Conservation (phyloP, 2,329 filamentous ascomycete species). For the Trichoderma arundinaceum region DNA sequence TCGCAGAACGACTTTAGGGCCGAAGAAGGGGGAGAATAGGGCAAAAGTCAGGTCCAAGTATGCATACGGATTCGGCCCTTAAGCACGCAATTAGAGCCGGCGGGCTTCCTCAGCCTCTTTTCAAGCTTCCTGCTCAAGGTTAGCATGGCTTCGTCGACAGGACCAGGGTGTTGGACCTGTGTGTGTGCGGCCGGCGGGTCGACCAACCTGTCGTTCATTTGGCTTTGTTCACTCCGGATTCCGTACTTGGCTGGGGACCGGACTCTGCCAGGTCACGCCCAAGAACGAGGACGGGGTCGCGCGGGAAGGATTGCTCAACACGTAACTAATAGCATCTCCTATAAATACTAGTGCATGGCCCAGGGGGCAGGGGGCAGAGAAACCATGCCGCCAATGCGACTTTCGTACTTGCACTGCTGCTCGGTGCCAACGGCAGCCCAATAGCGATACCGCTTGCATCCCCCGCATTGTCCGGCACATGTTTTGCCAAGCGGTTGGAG, state of each 20-base stretch:
- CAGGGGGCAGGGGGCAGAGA: no score
- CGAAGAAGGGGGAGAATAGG: neutral
- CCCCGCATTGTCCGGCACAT: neutral
- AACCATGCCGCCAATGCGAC: no score
- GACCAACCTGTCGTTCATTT: neutral
- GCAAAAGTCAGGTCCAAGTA: neutral
- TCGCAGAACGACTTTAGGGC: neutral
- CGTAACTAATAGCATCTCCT: no score
- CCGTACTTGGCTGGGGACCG: no score
- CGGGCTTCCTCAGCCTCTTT: neutral
- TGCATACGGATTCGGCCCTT: slow-evolving; percentile 29
- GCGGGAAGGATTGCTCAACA: no score
- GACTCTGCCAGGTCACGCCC: no score
- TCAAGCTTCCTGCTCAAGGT: slow-evolving; percentile 29
- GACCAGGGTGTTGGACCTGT: slow-evolving; percentile 6
- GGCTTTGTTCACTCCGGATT: neutral
- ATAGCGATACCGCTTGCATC: neutral
- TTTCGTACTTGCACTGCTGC: neutral
- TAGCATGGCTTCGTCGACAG: slow-evolving; percentile 15
- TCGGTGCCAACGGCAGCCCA: neutral
- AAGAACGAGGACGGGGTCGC: no score
- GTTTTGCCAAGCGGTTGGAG: neutral
- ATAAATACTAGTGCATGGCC: no score
- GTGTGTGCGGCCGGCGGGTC: neutral
- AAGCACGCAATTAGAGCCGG: neutral